Conservation (phyloP, 2,329 filamentous ascomycete genomes). For the Phialophora macrospora region DNA sequence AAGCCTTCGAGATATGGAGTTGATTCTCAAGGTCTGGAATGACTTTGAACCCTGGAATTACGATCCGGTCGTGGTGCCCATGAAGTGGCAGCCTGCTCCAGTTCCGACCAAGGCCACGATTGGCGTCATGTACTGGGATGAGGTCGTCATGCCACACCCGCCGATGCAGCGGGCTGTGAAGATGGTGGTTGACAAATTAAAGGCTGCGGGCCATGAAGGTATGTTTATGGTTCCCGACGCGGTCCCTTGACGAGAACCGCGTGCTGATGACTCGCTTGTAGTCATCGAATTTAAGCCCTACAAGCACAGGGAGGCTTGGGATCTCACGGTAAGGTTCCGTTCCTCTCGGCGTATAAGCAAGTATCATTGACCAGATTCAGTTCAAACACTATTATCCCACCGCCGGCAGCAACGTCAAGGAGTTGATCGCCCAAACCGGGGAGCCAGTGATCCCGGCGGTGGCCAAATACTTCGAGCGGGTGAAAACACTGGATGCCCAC, state of each 20-base stretch:
- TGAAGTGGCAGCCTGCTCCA: slow-evolving; percentile 35
- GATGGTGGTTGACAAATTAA: slow-evolving; percentile 55
- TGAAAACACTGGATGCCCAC: slow-evolving; percentile 2
- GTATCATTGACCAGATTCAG: background rate
- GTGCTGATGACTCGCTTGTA: slow-evolving; percentile 25
- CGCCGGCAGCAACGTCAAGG: slow-evolving; percentile 7
- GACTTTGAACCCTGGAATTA: slow-evolving; percentile 58
- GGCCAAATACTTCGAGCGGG: slow-evolving; percentile 9
- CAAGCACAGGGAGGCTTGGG: slow-evolving; percentile 20
- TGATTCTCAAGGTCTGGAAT: slow-evolving; percentile 2
- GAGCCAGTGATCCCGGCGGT: slow-evolving; percentile 7
- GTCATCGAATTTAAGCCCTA: slow-evolving; percentile 47
- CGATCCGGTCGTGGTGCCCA: slow-evolving; percentile 56
- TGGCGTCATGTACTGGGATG: slow-evolving; percentile 58
- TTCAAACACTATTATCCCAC: slow-evolving; percentile 16
- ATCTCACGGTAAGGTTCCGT: slow-evolving; percentile 3
- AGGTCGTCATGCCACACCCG: slow-evolving; percentile 60
- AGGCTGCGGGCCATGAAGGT: slow-evolving; percentile 57
- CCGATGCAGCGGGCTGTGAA: slow-evolving; percentile 57
- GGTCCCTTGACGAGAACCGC: background rate
- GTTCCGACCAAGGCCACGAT: slow-evolving; percentile 49
- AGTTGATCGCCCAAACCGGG: slow-evolving; percentile 1
- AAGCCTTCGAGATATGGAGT: slow-evolving; percentile 10
- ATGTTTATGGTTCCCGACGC: too few relatives aligned
- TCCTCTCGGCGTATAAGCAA: background rate